phyloP scores from a whole-genome alignment of 2,329 filamentous ascomycete species.

The Fusarium sp. region DNA sequence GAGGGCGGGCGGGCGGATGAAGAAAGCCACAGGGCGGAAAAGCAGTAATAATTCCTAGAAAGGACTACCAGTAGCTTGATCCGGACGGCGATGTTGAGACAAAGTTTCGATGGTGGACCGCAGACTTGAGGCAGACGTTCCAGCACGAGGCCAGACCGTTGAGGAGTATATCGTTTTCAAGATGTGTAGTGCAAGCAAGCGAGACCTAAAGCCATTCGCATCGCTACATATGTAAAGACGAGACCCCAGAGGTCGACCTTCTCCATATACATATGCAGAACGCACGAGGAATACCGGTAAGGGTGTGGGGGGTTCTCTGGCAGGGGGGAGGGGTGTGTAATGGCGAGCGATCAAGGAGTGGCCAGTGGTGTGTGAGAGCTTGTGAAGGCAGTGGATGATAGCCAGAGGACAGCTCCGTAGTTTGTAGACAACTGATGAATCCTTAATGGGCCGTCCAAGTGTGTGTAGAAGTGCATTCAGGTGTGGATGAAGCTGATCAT shows the following conservation, averaged over 20 bases:
- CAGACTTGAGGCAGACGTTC: slow-evolving; percentile 34
- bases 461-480: slow-evolving; percentile 27
- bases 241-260: slow-evolving; percentile 37
- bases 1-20: slow-evolving; percentile 33
- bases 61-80: slow-evolving; percentile 36
- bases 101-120: slow-evolving; percentile 35
- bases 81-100: slow-evolving; percentile 29
- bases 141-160: slow-evolving; percentile 42
- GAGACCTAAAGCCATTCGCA: slow-evolving; percentile 38
- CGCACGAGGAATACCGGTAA: slow-evolving; percentile 43
- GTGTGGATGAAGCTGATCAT: slow-evolving; percentile 40
- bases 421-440: slow-evolving; percentile 36
- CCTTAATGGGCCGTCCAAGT: slow-evolving; percentile 24
- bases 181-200: slow-evolving; percentile 31
- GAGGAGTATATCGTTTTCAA: slow-evolving; percentile 36
- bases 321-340: slow-evolving; percentile 26
- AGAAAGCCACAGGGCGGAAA: slow-evolving; percentile 31
- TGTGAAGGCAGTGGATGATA: slow-evolving; percentile 39
- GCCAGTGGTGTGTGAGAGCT: slow-evolving; percentile 36
- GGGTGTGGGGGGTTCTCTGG: slow-evolving; percentile 33
- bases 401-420: slow-evolving; percentile 6
- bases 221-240: slow-evolving; percentile 43
- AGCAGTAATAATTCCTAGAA: slow-evolving; percentile 27
- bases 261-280: slow-evolving; percentile 41
- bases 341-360: slow-evolving; percentile 32